phyloP scores from a whole-genome alignment of 768 basidiomycete species.

The Suillus variegatus region DNA sequence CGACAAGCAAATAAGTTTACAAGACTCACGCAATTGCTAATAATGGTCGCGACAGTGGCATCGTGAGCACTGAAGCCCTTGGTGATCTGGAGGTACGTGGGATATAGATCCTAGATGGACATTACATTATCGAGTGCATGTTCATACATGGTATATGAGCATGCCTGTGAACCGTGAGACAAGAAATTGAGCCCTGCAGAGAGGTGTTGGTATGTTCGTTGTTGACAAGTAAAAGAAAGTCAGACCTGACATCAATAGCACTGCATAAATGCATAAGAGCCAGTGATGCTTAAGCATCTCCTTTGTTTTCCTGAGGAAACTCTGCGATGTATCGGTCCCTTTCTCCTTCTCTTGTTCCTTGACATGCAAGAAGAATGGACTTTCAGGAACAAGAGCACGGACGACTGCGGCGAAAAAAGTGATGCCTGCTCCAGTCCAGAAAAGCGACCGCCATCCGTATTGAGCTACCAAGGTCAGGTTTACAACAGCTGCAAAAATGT shows the following conservation, averaged over 20 bases:
- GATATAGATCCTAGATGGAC: slow-evolving; percentile 64
- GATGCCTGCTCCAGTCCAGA: slow-evolving; percentile 78
- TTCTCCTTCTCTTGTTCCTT: slow-evolving; percentile 50
- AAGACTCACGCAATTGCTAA: slow-evolving; percentile 66
- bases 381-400: slow-evolving; percentile 78
- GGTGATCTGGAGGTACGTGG: slow-evolving; percentile 66
- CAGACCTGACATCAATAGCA: slow-evolving; percentile 72
- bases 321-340: slow-evolving; percentile 41
- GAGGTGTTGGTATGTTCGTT: not conserved
- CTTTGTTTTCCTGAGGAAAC: slow-evolving; percentile 74
- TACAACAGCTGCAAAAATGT: slow-evolving; percentile 80
- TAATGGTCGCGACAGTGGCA: slow-evolving; percentile 79
- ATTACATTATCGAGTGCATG: not conserved
- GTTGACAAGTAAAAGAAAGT: slow-evolving; percentile 9
- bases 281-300: slow-evolving; percentile 83
- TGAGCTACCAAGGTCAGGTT: slow-evolving; percentile 60
- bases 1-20: not conserved
- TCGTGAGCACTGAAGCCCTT: slow-evolving; percentile 60
- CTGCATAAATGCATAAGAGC: slow-evolving; percentile 80
- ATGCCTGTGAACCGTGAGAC: slow-evolving; percentile 69
- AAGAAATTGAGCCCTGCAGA: slow-evolving; percentile 70
- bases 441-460: slow-evolving; percentile 73
- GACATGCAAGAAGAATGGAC: slow-evolving; percentile 67
- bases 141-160: slow-evolving; percentile 7
- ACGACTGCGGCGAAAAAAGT: slow-evolving; percentile 68